A percentile compares a stretch with the other conserved stretches of the same genome.
Conservation (phyloP, 2,329 filamentous ascomycete species). For the Fusarium praegraminearum region DNA sequence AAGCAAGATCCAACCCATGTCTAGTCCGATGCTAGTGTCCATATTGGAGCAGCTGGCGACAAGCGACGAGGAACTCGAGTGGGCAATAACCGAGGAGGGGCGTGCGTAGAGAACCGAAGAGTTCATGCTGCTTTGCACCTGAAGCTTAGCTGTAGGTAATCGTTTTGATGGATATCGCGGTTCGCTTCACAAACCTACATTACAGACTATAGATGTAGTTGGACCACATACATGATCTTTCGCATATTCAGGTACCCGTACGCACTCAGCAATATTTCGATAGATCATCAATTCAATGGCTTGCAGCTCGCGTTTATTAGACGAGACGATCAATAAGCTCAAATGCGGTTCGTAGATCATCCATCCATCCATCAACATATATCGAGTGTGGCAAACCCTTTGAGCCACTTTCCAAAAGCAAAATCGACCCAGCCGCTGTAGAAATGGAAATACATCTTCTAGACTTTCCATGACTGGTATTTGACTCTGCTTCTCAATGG, state of each 20-base stretch:
- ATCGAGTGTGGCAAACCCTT: slow-evolving; percentile 4
- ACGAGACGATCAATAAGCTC: slow-evolving; percentile 16
- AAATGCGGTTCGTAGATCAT: slow-evolving; percentile 38
- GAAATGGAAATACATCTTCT: slow-evolving; percentile 26
- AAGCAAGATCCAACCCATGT: slow-evolving; percentile 43
- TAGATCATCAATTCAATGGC: slow-evolving; percentile 14
- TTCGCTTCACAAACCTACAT: slow-evolving; percentile 20
- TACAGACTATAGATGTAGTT: not conserved
- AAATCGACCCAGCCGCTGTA: slow-evolving; percentile 1
- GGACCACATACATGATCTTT: slow-evolving; percentile 6
- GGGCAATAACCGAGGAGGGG: slow-evolving; percentile 31
- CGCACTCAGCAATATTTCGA: slow-evolving; percentile 7
- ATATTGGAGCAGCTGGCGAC: slow-evolving; percentile 38
- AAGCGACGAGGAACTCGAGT: slow-evolving; percentile 21
- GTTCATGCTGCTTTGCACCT: slow-evolving; percentile 30
- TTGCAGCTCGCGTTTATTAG: slow-evolving; percentile 28
- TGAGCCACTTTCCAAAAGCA: slow-evolving; percentile 1
- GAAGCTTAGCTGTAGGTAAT: slow-evolving; percentile 10
- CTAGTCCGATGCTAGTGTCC: slow-evolving; percentile 43
- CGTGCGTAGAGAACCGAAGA: slow-evolving; percentile 29
- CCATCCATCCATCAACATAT: not conserved
- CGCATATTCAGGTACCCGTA: slow-evolving; percentile 22
- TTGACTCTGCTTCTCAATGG: slow-evolving; percentile 32
- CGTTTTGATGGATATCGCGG: not conserved
- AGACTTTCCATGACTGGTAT: slow-evolving; percentile 39